Evolutionary conservation across 148 eudicot species (phyloP).

Genomic region (Mesembryanthemum crystallinum): DNA sequence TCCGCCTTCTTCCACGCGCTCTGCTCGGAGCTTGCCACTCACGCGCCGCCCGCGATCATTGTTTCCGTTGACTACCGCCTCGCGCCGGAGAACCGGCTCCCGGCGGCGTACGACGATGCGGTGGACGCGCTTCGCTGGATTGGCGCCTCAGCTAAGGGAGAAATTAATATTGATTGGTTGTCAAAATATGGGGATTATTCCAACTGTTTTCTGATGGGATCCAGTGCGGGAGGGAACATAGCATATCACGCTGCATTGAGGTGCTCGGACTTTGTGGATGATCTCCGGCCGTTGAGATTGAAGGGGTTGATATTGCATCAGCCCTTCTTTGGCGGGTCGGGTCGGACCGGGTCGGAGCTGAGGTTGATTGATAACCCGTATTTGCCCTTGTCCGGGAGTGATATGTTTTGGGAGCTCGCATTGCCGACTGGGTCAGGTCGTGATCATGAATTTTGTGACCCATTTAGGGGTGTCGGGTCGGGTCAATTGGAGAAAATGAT

Average conservation of each 20-base stretch:
- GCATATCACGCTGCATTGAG: constrained; percentile 32
- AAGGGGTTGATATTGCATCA: constrained; percentile 39
- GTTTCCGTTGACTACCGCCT: constrained; percentile 46
- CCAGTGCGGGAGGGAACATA: constrained; percentile 55
- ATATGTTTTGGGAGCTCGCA: constrained; percentile 52
- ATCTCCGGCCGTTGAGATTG: constrained; percentile 30
- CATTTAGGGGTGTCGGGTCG: constrained; percentile 6
- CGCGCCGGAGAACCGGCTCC: constrained; percentile 49
- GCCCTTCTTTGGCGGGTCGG: constrained; percentile 41
- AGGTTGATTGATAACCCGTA: constrained; percentile 27
- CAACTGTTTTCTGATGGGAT: constrained; percentile 36
- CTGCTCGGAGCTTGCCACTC: constrained; percentile 24
- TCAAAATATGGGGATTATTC: constrained; percentile 28
- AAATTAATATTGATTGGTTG: constrained; percentile 30
- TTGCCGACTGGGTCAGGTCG: constrained; percentile 50
- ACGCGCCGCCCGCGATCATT: constrained; percentile 22
- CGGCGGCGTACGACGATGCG: constrained; percentile 48
- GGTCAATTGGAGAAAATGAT: constrained; percentile 11
- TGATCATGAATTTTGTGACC: constrained; percentile 42
- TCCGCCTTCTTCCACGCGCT: constrained; percentile 18
- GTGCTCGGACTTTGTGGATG: neutral
- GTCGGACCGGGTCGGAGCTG: constrained; percentile 38
- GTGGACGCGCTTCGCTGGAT: constrained; percentile 32
- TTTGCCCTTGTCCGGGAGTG: constrained; percentile 45
- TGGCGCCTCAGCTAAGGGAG: neutral